Base-by-base conservation (phyloP, 805 yeast genomes). In the Nakazawaea molendinolei region DNA sequence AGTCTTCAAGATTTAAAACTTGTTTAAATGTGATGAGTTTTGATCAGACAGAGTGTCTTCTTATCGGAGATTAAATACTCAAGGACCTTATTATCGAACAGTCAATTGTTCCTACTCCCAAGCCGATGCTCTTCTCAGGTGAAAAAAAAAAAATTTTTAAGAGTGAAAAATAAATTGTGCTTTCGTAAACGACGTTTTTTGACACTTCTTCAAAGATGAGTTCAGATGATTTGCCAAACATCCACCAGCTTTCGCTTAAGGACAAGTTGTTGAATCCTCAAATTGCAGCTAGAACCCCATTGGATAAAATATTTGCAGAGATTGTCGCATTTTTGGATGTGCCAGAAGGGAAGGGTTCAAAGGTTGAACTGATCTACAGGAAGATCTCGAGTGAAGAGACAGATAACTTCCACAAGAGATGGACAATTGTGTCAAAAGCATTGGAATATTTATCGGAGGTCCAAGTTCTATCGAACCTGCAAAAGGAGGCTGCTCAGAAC, bases 381-480 rank as follows among this genome's bases (percentile, higher is more conserved):
- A 43, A 32, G 27, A 21, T 40, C 2, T 37, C 37, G 4, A 15
- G 12, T 5, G 13, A 33, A 15, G n/a, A 23, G 3, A 33, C 23
- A 20, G 39, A 28, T 10, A 15, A 18, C 8, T 34, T 44, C 21
- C 30, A 29, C 3, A 42, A 43, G 34, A 40, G 61, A 27, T 27
- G 28, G 15, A 33, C 23, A 2, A 66, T 66, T 5, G 51, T 71
- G 2, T 50, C 53, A n/a, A 45, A 45, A 22, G 48, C 72, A 4
- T 50, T 74, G 12, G 44, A 53, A 3, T 55, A 50, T 33, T 48
- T 75, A n/a, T 28, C 46, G 2, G 46, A 58, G 26, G 63, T 73
- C 16, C 75, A 72, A 44, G 31, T 42, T 5, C 40, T 58, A 2
- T 58, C 77, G 3, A 41, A 43, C 1, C 56, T 50, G 18, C 53